phyloP scores from a whole-genome alignment of 164 flowering plant genomes.

The Berberis vulgaris region DNA sequence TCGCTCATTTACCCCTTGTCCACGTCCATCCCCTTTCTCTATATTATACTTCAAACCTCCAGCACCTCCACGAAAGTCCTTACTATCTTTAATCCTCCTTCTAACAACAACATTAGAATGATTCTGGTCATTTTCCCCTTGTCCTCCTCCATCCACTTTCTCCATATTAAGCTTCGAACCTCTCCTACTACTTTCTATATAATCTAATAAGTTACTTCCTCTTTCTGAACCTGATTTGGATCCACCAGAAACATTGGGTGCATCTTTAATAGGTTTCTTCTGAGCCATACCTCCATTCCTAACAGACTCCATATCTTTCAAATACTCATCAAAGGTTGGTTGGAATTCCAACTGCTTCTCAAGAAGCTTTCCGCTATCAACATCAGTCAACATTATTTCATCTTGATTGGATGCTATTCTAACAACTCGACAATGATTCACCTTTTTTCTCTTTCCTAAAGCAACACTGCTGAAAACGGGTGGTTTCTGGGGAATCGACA shows the following conservation, averaged over 20 bases:
- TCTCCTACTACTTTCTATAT: conserved; percentile 5
- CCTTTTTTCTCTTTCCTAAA: neutral
- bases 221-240: neutral
- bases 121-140: neutral
- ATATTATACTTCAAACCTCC: neutral
- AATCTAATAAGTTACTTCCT: conserved; percentile 1
- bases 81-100: neutral
- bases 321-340: conserved; percentile 71
- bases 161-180: neutral
- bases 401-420: neutral
- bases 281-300: conserved; percentile 18
- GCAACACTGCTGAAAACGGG: neutral
- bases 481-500: neutral
- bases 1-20: too few species aligned
- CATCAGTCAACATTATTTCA: neutral
- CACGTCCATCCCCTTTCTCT: neutral
- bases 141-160: too few species aligned
- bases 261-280: conserved; percentile 11
- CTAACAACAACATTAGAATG: neutral
- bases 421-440: neutral
- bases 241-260: neutral
- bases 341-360: conserved; percentile 50
- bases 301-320: conserved; percentile 79
- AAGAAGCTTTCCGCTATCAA: conserved; percentile 10
- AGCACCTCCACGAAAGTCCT: neutral